A percentile compares a stretch with the other conserved stretches of the same genome.
Conservation (phyloP, 345 rosid genomes). For the Turritis glabra region DNA sequence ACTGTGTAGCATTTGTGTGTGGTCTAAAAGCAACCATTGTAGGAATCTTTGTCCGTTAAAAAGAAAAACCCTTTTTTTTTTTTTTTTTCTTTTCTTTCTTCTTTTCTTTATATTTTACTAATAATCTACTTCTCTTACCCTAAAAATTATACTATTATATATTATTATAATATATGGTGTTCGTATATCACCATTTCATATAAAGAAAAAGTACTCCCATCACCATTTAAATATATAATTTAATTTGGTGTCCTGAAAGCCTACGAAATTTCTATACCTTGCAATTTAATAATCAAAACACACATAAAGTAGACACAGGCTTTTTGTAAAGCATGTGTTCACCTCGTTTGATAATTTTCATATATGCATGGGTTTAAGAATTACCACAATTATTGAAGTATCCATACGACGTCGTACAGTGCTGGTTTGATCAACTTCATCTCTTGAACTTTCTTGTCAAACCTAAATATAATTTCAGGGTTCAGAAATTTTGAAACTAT, state of each 20-base stretch:
- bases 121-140: background rate
- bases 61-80: conserved; percentile 15
- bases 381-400: background rate
- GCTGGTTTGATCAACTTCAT: background rate
- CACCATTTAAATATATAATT: background rate
- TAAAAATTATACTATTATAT: too few species aligned
- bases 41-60: conserved; percentile 68
- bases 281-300: conserved; percentile 23
- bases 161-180: too few species aligned
- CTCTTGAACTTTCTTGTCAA: background rate
- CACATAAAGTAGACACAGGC: conserved; percentile 30
- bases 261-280: conserved; percentile 15
- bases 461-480: too few species aligned
- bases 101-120: background rate
- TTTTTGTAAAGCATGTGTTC: conserved; percentile 16
- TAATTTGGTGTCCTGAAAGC: conserved; percentile 24
- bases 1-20: conserved; percentile 55
- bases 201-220: conserved; percentile 13
- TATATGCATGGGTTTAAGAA: background rate
- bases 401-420: background rate
- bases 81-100: background rate
- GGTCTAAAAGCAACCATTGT: conserved; percentile 55
- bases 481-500: too few species aligned
- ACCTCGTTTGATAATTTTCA: background rate
- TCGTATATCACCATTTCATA: too few species aligned